Evolutionary conservation across 2,329 filamentous ascomycete species (phyloP), one percentile per base, ranked within the genome.

Genomic region (Celoporthe dispersa): DNA sequence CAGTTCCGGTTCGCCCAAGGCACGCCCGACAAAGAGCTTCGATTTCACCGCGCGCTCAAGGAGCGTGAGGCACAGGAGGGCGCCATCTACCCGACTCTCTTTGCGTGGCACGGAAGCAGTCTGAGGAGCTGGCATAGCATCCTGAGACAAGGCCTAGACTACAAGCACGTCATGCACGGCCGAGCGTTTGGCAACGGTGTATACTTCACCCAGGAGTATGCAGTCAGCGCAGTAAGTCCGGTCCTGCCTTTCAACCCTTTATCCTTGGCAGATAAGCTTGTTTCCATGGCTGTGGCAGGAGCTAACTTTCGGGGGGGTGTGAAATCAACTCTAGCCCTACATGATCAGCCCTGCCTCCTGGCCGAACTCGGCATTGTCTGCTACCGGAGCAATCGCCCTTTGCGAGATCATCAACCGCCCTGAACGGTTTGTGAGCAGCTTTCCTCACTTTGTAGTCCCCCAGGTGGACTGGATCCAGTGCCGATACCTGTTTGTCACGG

Each of bases 1-100:
- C 94, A 97, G 78, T 98, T 97, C 75, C 88, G 93, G 37, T 94
- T 98, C 74, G 91, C 92, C 0, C 95, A 97, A 83, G 94, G 94
- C 11, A 91, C 93, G 0, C 94, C 94, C 0, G 93, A 97, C 76
- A 97, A 94, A 76, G 94, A 98, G 77, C 84, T 90, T 44, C 85
- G 88, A 1, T 97, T 98, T 76, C 81, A 89, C 8, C 79, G 88
- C 31, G 88, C 90, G 19, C 84, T 96, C 2, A 82, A 84, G 51
- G 76, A 80, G 6, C 25, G 35, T 4, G 39, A 66, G n/a, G 9
- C 19, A n/a, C 35, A 59, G n/a, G 51, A 2, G 9, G 31, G 61
- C 11, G 35, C 41, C 16, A 8, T 67, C 16, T 66, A 59, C 7
- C 68, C 70, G 11, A 71, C 70, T n/a, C 68, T 71, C 7, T 71